Evolutionary conservation across 768 basidiomycete species (phyloP), one percentile per base, ranked within the genome.

Genomic region (Naematelia aurantialba): DNA sequence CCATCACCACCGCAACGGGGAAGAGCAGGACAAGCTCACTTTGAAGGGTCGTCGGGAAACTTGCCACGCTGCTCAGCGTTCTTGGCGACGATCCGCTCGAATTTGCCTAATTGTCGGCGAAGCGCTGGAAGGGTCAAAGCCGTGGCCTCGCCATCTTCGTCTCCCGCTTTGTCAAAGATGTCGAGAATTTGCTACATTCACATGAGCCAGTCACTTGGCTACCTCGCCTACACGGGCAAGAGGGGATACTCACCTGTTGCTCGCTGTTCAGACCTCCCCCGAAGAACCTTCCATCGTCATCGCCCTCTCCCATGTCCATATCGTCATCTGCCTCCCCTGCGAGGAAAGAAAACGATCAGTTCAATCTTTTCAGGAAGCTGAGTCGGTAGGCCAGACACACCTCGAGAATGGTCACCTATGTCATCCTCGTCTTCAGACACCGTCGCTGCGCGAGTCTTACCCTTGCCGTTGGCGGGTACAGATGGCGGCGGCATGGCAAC

Each of bases 61-160:
- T 96, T 96, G n/a, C 91, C 93, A 27, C 96, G 83, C 72, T 94
- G 87, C 74, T 93, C 91, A 70, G 93, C 89, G 76, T 99, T 99
- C 79, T 93, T 97, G 76, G 89, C 87, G 21, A 88, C 87, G 1
- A 89, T 85, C 44, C 91, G 84, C 78, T 98, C 93, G 68, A 99
- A 87, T 39, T 84, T 82, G 42, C 89, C 79, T 25, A 98, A 80
- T 56, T 87, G 80, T 70, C 87, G 83, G 56, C 89, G 83, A 25
- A 96, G 83, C 39, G 82, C 81, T 11, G 85, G 84, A 3, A 89
- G 79, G 1, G 86, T 85, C 57, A 93, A 77, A 60, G 83, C 84
- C 66, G 87, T 86, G 26, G 80, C 24, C 66, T 63, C 49, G 25
- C 89, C 90, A 60, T 87, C 86, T 50, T 52, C 86, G 19, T 82